Evolutionary conservation across 2,329 filamentous ascomycete species (phyloP).

Genomic region (Alternaria infectoria): DNA sequence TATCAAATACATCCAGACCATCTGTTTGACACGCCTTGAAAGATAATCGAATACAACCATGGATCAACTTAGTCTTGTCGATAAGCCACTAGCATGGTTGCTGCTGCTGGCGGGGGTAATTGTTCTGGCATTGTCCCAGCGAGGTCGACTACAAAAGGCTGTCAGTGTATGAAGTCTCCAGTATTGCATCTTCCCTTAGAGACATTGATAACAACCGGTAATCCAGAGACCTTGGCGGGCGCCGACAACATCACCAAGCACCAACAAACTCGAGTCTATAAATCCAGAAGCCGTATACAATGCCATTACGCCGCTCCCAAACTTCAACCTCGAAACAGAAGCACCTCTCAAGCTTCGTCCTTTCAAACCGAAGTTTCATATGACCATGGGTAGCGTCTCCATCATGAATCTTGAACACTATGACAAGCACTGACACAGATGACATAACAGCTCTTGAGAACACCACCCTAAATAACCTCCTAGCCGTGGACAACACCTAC

Average conservation of each 20-base stretch:
- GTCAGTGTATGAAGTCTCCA: neutral
- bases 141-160: neutral
- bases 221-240: neutral
- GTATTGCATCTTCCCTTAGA: neutral
- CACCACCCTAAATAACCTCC: conserved; percentile 59
- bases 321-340: conserved; percentile 59
- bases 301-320: conserved; percentile 53
- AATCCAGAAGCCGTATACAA: conserved; percentile 44
- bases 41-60: neutral
- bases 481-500: conserved; percentile 67
- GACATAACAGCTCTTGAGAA: conserved; percentile 58
- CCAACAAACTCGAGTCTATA: neutral
- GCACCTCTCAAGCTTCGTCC: conserved; percentile 62
- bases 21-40: neutral
- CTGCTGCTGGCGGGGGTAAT: neutral
- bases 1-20: neutral
- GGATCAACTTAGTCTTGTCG: neutral
- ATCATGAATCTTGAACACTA: neutral
- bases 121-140: neutral
- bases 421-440: neutral
- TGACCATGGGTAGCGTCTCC: conserved; percentile 64
- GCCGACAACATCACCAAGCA: neutral
- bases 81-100: neutral
- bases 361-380: conserved; percentile 67
- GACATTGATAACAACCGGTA: neutral